Evolutionary conservation across 1,139 yeast species (phyloP), one percentile per base, ranked within the genome.

Genomic region (Diutina sp.): DNA sequence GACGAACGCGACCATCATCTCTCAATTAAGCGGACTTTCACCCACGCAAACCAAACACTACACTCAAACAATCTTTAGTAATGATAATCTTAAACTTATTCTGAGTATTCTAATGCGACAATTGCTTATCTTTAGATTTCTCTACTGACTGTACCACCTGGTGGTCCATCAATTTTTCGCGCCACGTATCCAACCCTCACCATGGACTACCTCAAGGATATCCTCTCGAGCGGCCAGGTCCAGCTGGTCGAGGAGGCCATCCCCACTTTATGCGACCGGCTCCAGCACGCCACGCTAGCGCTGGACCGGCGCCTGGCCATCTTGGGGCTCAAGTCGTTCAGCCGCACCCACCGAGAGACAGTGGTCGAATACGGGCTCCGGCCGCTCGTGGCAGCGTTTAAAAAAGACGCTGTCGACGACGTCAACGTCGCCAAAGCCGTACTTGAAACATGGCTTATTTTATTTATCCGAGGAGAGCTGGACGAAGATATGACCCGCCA

Each of bases 271-370:
- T 89, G 97, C 64, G 96, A 95, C 66, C 76, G 98, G 55, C 79
- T 93, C 57, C 84, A 85, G 57, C 91, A 93, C 70, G 85, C 98
- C 5, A 86, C 87, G 1, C 70, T 88, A 62, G 76, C 95, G 2
- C 84, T 89, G 48, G 99, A 95, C 69, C 77, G 98, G 61, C 74
- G 96, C 57, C 93, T 97, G 0, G 98, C 99, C 0, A 88, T 93
- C 3, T 75, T 93, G 55, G 95, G 96, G 0, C 74, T 95, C 61
- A 91, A 93, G 67, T 90, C 96, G 55, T 91, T 91, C 67, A 84
- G 95, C 60, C 76, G 98, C 58, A 91, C 90, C 65, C 90, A 87
- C 67, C 75, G 99, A 62, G 99, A 95, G 68, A 73, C 85, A 3
- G 98, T 95, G 3, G 90, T 93, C 55, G 96, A 96, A 51, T 83